Evolutionary conservation across 176 grass and related monocot species (phyloP).

Genomic region (Dactylis glomerata): DNA sequence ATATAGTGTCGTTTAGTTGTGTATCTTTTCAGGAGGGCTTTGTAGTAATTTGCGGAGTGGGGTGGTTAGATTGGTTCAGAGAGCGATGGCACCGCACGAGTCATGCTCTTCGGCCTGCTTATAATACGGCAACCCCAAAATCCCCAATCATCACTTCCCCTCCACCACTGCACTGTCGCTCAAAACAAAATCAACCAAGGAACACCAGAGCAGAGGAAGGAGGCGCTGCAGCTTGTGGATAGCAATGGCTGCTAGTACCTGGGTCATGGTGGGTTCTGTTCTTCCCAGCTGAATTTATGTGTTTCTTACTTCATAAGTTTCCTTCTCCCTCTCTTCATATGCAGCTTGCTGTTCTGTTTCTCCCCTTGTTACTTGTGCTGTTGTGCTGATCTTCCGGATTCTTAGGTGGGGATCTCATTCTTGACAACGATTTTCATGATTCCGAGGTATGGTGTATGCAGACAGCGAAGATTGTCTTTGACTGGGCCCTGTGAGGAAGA

Average conservation of each 20-base stretch:
- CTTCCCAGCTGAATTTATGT: not conserved
- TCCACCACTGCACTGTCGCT: not conserved
- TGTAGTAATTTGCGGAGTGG: not conserved
- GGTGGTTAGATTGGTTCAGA: not conserved
- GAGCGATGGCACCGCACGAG: not conserved
- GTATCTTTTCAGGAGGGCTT: not conserved
- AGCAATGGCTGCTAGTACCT: constrained; percentile 46
- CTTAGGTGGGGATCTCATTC: not conserved
- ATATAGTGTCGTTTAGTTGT: not conserved
- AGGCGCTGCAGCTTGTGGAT: not conserved
- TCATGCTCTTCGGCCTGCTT: not conserved
- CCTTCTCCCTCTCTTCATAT: not conserved
- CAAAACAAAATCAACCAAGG: not conserved
- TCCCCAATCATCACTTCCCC: not conserved
- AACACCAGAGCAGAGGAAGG: not conserved
- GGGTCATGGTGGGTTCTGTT: constrained; percentile 48
- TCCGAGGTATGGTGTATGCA: not conserved
- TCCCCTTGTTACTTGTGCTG: not conserved
- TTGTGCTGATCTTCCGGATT: not conserved
- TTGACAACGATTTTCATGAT: not conserved
- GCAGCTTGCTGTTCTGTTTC: not conserved
- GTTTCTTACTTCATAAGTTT: not conserved
- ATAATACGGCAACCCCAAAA: not conserved
- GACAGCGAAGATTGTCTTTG: not conserved
- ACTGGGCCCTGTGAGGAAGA: not conserved